Percentiles rank a stretch among this genome's conserved stretches.
Evolutionary conservation across 306 rosid genomes (phyloP).

Genomic region (Cucumis cinereus): DNA sequence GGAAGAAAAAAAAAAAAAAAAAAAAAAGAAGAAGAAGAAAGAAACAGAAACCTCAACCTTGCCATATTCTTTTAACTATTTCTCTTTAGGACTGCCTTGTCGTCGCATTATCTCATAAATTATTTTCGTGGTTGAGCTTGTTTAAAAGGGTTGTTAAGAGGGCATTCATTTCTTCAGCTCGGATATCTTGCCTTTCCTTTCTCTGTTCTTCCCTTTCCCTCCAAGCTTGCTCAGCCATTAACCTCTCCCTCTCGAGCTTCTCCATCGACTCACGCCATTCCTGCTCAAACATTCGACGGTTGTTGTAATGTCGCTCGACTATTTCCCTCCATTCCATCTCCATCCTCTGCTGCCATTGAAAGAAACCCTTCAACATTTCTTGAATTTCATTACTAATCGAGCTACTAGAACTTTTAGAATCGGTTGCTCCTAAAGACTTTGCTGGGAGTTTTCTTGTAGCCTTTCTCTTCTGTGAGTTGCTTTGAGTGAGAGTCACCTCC

Average conservation of each 20-base stretch:
- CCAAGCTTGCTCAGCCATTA: slow-evolving; percentile 62
- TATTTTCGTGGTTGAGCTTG: slow-evolving; percentile 46
- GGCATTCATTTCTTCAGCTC: slow-evolving; percentile 76
- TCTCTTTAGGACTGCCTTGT: background rate
- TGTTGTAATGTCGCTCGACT: slow-evolving; percentile 47
- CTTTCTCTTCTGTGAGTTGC: slow-evolving; percentile 52
- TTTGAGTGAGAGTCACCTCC: slow-evolving; percentile 32
- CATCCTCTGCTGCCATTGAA: slow-evolving; percentile 61
- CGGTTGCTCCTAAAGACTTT: slow-evolving; percentile 31
- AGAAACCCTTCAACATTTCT: slow-evolving; percentile 58
- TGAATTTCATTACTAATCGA: slow-evolving; percentile 16
- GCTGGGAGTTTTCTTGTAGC: slow-evolving; percentile 18
- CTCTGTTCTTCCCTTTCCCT: slow-evolving; percentile 89
- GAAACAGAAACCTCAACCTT: background rate
- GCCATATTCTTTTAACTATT: background rate
- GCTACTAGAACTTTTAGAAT: slow-evolving; percentile 11
- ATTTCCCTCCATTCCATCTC: slow-evolving; percentile 86
- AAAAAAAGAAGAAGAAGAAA: too few relatives aligned
- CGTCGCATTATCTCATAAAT: slow-evolving; percentile 1
- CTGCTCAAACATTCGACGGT: slow-evolving; percentile 56
- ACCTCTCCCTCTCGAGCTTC: slow-evolving; percentile 68
- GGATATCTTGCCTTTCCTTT: slow-evolving; percentile 58
- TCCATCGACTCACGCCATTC: slow-evolving; percentile 78
- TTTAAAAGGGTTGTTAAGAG: slow-evolving; percentile 59
- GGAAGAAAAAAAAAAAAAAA: too few relatives aligned